Conservation (phyloP, 495 filamentous ascomycete species). For the Daldinia concentrica region DNA sequence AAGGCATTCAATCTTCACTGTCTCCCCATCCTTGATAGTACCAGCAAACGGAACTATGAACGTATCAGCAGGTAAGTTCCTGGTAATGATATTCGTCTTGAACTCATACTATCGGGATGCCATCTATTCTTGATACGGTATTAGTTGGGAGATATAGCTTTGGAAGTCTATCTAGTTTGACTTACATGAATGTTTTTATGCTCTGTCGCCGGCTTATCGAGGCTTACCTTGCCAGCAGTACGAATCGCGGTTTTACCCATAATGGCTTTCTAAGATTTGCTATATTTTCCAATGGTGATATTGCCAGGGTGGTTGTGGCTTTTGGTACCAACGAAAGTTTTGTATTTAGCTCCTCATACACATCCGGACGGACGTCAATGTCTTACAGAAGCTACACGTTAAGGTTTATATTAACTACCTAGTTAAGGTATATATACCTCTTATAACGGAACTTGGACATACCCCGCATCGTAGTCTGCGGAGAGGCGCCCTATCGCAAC, state of each 20-base stretch:
- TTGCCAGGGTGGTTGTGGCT: background rate
- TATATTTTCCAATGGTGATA: background rate
- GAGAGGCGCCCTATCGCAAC: slow-evolving; percentile 26
- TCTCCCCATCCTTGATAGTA: slow-evolving; percentile 84
- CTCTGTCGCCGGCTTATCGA: slow-evolving; percentile 78
- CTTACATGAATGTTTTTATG: slow-evolving; percentile 81
- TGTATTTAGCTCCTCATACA: background rate
- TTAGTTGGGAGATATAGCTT: background rate
- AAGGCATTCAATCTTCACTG: slow-evolving; percentile 94
- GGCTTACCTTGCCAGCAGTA: slow-evolving; percentile 77
- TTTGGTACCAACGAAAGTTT: background rate
- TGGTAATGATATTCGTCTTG: background rate
- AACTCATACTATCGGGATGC: slow-evolving; percentile 83
- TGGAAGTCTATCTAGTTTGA: background rate
- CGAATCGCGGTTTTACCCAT: slow-evolving; percentile 73
- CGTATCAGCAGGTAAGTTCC: background rate
- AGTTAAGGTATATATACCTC: slow-evolving; percentile 8
- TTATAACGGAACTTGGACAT: background rate
- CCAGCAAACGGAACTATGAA: slow-evolving; percentile 74
- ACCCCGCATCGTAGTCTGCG: slow-evolving; percentile 32
- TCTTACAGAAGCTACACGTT: background rate
- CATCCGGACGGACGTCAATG: background rate
- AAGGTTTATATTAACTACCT: background rate
- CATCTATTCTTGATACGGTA: slow-evolving; percentile 75
- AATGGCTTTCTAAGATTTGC: slow-evolving; percentile 9